Percentiles rank a stretch among this genome's conserved stretches.
Evolutionary conservation across 2,329 filamentous ascomycete genomes (phyloP).

Genomic region (Diaporthe citri): DNA sequence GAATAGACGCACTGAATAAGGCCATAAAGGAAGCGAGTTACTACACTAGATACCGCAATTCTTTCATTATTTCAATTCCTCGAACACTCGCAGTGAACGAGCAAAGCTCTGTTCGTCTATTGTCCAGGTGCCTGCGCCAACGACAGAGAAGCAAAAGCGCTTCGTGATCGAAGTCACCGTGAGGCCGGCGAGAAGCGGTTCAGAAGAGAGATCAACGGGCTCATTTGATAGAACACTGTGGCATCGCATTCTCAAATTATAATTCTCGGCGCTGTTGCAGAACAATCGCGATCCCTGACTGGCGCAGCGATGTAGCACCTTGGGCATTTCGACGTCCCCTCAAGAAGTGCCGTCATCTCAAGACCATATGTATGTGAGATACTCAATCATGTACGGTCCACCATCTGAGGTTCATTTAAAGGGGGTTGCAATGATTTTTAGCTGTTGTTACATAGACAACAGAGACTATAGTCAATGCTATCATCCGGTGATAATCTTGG

Average conservation of each 20-base stretch:
- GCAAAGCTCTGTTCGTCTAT: background rate
- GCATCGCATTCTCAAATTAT: background rate
- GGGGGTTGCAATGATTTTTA: background rate
- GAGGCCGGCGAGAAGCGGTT: background rate
- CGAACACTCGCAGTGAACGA: background rate
- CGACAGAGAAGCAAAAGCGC: background rate
- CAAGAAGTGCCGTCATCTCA: background rate
- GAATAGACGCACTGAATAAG: background rate
- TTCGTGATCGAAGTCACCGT: background rate
- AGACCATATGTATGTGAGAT: background rate
- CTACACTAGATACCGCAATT: background rate
- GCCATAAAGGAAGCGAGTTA: background rate
- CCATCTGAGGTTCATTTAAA: background rate
- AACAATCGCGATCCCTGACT: background rate
- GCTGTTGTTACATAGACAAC: too few species aligned
- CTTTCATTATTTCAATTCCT: background rate
- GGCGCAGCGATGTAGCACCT: background rate
- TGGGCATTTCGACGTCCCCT: background rate
- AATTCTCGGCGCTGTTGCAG: background rate
- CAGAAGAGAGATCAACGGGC: background rate
- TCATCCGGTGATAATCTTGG: background rate
- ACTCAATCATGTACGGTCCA: background rate
- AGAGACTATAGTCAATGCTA: background rate
- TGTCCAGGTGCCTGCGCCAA: background rate
- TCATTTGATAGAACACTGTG: background rate